Evolutionary conservation across 495 filamentous ascomycete genomes (phyloP).

Genomic region (Saxispiralis lemnorum): DNA sequence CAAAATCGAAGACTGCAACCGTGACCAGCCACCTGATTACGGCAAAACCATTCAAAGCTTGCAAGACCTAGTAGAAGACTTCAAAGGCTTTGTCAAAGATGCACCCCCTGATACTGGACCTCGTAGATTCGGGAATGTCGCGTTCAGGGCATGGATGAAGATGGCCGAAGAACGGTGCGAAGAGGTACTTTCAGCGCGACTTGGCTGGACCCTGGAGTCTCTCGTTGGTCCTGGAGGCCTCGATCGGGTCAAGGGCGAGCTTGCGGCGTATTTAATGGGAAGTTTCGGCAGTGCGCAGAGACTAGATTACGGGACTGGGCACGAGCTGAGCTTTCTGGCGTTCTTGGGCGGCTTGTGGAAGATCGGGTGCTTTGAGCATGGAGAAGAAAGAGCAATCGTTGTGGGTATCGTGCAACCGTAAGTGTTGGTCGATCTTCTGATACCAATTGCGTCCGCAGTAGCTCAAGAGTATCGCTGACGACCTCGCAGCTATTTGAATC

Average conservation of each 20-base stretch:
- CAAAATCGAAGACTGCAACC: conserved; percentile 21
- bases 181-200: conserved; percentile 22
- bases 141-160: conserved; percentile 68
- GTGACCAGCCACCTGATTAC: conserved; percentile 19
- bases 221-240: conserved; percentile 24
- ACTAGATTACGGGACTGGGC: conserved; percentile 89
- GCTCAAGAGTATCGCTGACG: background rate
- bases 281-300: conserved; percentile 77
- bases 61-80: conserved; percentile 38
- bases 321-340: conserved; percentile 85
- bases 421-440: conserved; percentile 18
- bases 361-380: conserved; percentile 50
- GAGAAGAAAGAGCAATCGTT: conserved; percentile 58
- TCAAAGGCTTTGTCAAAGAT: conserved; percentile 53
- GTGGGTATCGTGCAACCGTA: conserved; percentile 68
- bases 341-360: conserved; percentile 87
- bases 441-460: too few species aligned
- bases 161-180: conserved; percentile 40
- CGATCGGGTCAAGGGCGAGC: conserved; percentile 34
- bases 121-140: conserved; percentile 76
- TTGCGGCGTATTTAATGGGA: conserved; percentile 65
- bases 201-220: conserved; percentile 26
- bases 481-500: conserved; percentile 50
- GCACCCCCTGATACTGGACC: conserved; percentile 72
- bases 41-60: conserved; percentile 47